phyloP scores from a whole-genome alignment of 768 basidiomycete genomes.

The Trametes gibbosa region DNA sequence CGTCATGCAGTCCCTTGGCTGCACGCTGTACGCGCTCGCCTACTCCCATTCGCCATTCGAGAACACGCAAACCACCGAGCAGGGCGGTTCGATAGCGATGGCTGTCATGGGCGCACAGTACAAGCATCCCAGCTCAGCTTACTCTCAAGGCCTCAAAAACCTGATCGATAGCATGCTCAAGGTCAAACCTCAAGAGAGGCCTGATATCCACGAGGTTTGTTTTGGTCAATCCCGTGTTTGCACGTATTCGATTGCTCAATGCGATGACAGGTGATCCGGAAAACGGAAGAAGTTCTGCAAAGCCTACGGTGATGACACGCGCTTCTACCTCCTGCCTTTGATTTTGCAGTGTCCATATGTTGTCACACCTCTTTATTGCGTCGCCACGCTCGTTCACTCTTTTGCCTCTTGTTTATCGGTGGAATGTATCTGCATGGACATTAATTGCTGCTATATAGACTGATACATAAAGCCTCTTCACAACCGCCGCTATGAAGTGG shows the following conservation, averaged over 20 bases:
- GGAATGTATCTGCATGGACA: conserved; percentile 18
- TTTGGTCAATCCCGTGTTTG: too few relatives aligned
- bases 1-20: conserved; percentile 77
- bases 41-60: conserved; percentile 98
- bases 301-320: conserved; percentile 40
- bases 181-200: conserved; percentile 77
- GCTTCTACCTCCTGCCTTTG: background rate
- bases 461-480: background rate
- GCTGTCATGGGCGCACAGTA: conserved; percentile 93
- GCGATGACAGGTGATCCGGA: conserved; percentile 54
- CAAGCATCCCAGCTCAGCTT: conserved; percentile 82
- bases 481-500: too few relatives aligned
- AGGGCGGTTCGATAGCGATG: conserved; percentile 97
- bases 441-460: conserved; percentile 16
- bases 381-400: conserved; percentile 6
- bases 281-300: conserved; percentile 62
- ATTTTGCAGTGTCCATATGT: background rate
- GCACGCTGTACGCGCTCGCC: conserved; percentile 90
- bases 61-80: conserved; percentile 85
- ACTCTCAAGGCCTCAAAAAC: conserved; percentile 77
- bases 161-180: conserved; percentile 86
- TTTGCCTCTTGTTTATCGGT: conserved; percentile 12
- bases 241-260: too few relatives aligned
- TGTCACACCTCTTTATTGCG: conserved; percentile 1
- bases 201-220: conserved; percentile 79